Conservation (phyloP, 1,284 basidiomycete genomes). For the Stygiomarasmius scandens region DNA sequence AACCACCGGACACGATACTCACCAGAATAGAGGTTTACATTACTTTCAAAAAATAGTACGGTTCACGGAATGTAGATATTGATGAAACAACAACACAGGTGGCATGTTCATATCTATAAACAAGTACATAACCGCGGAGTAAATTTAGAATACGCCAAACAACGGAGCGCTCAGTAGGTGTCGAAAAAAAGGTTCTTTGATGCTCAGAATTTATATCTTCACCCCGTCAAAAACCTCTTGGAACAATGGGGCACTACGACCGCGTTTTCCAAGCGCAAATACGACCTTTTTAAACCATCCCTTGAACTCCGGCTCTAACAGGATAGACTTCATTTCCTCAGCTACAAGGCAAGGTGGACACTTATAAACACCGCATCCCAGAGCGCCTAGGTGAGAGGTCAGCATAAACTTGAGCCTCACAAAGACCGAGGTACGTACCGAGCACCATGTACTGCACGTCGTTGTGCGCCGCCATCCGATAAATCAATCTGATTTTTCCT, state of each 20-base stretch:
- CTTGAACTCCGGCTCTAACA: slow-evolving; percentile 45
- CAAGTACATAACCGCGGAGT: too few species aligned
- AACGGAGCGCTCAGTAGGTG: too few species aligned
- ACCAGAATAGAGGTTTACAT: too few species aligned
- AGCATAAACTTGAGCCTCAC: too few species aligned
- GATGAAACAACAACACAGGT: too few species aligned
- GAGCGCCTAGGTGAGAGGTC: slow-evolving; percentile 35
- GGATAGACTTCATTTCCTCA: slow-evolving; percentile 42
- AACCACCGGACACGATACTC: too few species aligned
- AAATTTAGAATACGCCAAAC: too few species aligned
- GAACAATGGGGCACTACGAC: slow-evolving; percentile 38
- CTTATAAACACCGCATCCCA: slow-evolving; percentile 48
- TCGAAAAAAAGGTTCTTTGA: too few species aligned
- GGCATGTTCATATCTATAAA: too few species aligned
- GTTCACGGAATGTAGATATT: too few species aligned
- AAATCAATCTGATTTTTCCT: slow-evolving; percentile 46
- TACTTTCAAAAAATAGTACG: too few species aligned
- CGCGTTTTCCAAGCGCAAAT: slow-evolving; percentile 39
- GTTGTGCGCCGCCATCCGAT: slow-evolving; percentile 45
- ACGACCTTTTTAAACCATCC: slow-evolving; percentile 43
- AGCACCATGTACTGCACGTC: slow-evolving; percentile 40
- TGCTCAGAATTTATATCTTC: slow-evolving; percentile 24
- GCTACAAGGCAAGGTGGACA: slow-evolving; percentile 46
- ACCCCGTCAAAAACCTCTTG: slow-evolving; percentile 33
- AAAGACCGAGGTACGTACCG: slow-evolving; percentile 39